phyloP scores from a whole-genome alignment of 495 filamentous ascomycete species.

The Pyrenula massariospora region DNA sequence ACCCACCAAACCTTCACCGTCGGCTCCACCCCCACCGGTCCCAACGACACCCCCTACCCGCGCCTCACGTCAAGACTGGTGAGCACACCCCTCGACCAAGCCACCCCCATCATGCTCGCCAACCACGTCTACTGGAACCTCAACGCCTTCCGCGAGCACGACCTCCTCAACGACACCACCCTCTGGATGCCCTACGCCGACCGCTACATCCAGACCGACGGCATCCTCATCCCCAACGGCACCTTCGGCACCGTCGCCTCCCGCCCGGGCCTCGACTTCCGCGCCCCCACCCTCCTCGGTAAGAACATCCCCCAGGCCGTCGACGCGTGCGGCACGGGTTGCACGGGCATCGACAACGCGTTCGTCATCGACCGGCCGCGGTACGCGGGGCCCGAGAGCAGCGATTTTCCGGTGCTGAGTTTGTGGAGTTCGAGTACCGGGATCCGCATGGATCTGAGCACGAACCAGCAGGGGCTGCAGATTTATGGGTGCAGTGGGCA shows the following conservation, averaged over 20 bases:
- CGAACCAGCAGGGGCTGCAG: slow-evolving; percentile 68
- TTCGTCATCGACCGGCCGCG: slow-evolving; percentile 56
- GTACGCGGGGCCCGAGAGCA: slow-evolving; percentile 45
- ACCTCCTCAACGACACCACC: slow-evolving; percentile 58
- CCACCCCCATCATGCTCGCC: slow-evolving; percentile 71
- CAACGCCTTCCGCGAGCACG: slow-evolving; percentile 61
- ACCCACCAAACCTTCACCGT: slow-evolving; percentile 66
- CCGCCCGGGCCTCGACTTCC: slow-evolving; percentile 63
- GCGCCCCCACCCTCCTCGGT: slow-evolving; percentile 63
- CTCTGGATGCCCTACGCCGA: slow-evolving; percentile 61
- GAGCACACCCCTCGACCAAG: slow-evolving; percentile 63
- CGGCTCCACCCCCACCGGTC: slow-evolving; percentile 19
- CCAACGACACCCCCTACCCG: slow-evolving; percentile 30
- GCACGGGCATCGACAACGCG: slow-evolving; percentile 68
- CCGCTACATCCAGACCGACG: slow-evolving; percentile 60
- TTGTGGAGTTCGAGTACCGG: slow-evolving; percentile 47
- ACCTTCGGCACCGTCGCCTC: slow-evolving; percentile 53
- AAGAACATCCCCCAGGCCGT: slow-evolving; percentile 47
- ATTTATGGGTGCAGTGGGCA: slow-evolving; percentile 66
- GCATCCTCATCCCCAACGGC: slow-evolving; percentile 68
- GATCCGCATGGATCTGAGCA: slow-evolving; percentile 60
- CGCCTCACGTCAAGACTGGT: slow-evolving; percentile 35
- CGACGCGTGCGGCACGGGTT: slow-evolving; percentile 57
- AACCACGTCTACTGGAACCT: slow-evolving; percentile 88
- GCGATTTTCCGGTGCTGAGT: slow-evolving; percentile 51